These are phyloP conservation scores for Drosera capensis DNA, from an alignment of 148 eudicot species.

Conservation along the genomic window DNA sequence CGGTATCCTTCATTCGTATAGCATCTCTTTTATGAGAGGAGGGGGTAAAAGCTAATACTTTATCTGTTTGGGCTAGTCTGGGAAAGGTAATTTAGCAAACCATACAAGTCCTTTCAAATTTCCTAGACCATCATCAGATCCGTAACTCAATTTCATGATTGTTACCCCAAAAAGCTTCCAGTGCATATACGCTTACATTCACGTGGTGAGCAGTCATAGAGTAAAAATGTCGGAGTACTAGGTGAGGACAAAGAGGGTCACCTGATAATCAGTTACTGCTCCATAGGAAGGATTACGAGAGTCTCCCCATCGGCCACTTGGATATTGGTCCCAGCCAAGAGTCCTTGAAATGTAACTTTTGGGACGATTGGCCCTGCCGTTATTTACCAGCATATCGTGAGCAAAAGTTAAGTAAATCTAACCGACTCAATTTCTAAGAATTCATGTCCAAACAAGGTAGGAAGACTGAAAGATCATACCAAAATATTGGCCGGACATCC, in stretches of 20 bases:
- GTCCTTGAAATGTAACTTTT: conserved; percentile 87
- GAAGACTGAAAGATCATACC: too few relatives aligned
- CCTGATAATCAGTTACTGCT: conserved; percentile 83
- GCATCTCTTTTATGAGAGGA: too few relatives aligned
- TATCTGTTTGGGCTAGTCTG: too few relatives aligned
- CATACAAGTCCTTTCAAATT: too few relatives aligned
- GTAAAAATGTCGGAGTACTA: not conserved
- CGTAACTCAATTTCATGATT: too few relatives aligned
- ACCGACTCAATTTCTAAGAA: not conserved
- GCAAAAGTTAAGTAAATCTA: not conserved
- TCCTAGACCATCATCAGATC: too few relatives aligned
- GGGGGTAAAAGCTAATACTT: too few relatives aligned
- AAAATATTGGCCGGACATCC: conserved; percentile 89
- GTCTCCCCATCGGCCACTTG: conserved; percentile 92
- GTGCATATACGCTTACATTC: too few relatives aligned
- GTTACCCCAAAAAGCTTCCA: too few relatives aligned
- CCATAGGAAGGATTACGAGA: conserved; percentile 80
- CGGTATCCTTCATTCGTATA: too few relatives aligned
- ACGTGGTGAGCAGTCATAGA: too few relatives aligned
- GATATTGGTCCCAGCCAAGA: conserved; percentile 77
- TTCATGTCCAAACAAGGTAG: conserved; percentile 1
- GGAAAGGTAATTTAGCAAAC: too few relatives aligned
- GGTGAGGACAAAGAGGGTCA: conserved; percentile 7
- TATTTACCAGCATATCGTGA: conserved; percentile 8
- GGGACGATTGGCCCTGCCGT: conserved; percentile 91